Base-by-base conservation (phyloP, 495 filamentous ascomycete species). In the Hapsidospora chrysogenum region DNA sequence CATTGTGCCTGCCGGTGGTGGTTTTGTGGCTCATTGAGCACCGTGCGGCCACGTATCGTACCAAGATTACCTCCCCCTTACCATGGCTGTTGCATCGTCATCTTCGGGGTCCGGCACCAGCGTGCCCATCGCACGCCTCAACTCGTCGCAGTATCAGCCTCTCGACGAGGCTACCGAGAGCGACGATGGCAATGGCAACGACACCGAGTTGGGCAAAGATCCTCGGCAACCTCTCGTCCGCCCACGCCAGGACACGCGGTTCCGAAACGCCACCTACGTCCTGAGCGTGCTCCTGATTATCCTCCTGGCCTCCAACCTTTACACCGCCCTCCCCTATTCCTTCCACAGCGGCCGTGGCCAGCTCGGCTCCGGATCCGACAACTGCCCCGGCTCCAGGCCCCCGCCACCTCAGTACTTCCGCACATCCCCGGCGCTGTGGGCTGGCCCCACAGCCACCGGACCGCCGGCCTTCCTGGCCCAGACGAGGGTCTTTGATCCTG, bases 391-490 rank as follows among this genome's bases (percentile, higher is more conserved):
- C 33, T 18, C 9, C 11, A 27, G 42, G 5, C 19, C 37, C 17
- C 33, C 48, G 8, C 57, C 67, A 2, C 68, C 69, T 2, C 58
- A 74, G 39, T 68, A 71, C 39, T 76, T 73, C 44, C 61, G 71
- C 38, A 73, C 68, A 1, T 54, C 44, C 3, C 55, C 57, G 0
- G 57, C 61, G 41, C 33, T 48, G 15, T 51, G 50, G 46, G 47
- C 53, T 48, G 72, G 72, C 8, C 64, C 67, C 10, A 76, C 69
- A 0, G 57, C 61, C n/a, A 75, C 73, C 3, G 71, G 73, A 4
- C 46, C 45, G 23, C 53, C 65, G 2, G 60, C 71, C 1, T 73
- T 72, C 44, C 46, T 76, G 8, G 73, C 70, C 2, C 58, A 70
- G 49, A 73, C 56, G 15, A 67, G 70, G 39, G 63, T 64, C 2